A percentile compares a stretch with the other conserved stretches of the same genome.
Conservation (phyloP, 148 eudicot genomes). For the Arbutus unedo region DNA sequence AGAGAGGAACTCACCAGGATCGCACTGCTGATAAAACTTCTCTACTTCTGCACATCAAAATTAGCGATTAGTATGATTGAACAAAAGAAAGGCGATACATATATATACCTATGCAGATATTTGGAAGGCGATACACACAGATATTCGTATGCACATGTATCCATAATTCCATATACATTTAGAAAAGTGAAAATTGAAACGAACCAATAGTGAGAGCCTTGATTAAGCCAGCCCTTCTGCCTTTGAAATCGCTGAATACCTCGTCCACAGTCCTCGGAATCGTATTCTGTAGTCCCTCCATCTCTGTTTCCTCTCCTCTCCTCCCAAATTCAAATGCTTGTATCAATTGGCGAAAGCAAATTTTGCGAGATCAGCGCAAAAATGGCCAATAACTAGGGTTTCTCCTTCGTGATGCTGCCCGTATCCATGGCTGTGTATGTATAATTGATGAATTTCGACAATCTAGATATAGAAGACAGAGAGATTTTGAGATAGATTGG, state of each 20-base stretch:
- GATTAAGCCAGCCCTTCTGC: conserved; percentile 65
- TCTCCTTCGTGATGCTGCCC: neutral
- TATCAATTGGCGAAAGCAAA: neutral
- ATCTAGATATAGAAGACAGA: neutral
- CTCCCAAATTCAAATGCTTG: neutral
- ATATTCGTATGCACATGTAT: neutral
- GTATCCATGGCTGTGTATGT: neutral
- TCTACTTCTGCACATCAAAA: conserved; percentile 9
- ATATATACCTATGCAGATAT: too few relatives aligned
- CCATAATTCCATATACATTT: neutral
- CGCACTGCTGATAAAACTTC: conserved; percentile 17
- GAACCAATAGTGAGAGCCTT: conserved; percentile 66
- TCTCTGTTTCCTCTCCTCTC: neutral
- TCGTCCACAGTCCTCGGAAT: conserved; percentile 59
- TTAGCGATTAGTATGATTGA: neutral
- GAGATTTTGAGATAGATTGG: neutral
- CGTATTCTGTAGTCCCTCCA: conserved; percentile 34
- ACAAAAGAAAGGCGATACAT: neutral
- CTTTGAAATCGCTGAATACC: conserved; percentile 66
- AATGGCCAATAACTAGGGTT: neutral
- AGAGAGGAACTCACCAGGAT: conserved; percentile 17
- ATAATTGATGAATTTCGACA: neutral
- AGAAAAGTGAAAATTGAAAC: neutral
- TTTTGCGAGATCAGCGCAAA: neutral
- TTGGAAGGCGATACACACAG: too few relatives aligned